These are phyloP conservation scores for Cucumis melo DNA, from an alignment of 306 rosid genomes.

Conservation along the genomic window DNA sequence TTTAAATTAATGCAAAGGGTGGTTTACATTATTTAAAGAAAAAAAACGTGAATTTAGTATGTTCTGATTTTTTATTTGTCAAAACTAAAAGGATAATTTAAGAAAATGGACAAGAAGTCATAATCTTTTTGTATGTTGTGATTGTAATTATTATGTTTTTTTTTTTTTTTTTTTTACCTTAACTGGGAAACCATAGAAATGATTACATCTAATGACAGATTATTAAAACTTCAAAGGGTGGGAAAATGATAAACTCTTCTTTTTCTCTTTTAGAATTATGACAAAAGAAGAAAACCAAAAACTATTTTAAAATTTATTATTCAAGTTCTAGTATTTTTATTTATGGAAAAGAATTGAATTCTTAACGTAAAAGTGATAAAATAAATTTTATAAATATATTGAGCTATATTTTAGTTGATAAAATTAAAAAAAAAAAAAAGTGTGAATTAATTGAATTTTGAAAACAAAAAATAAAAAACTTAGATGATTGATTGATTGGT, in stretches of 20 bases:
- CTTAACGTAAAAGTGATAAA: no score
- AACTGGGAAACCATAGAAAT: neutral
- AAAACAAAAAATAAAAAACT: neutral
- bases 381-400: no score
- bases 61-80: no score
- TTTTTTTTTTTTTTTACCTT: neutral
- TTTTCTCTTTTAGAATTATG: neutral
- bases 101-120: neutral
- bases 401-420: no score
- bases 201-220: slow-evolving; percentile 2
- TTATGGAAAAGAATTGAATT: no score
- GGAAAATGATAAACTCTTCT: neutral
- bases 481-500: neutral
- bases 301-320: no score
- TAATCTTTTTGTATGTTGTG: neutral
- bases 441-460: neutral
- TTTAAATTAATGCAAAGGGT: no score
- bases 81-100: no score
- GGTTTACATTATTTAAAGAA: no score
- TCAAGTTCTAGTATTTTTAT: no score
- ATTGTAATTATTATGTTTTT: neutral
- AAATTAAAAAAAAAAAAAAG: neutral
- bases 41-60: no score
- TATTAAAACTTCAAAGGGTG: slow-evolving; percentile 13
- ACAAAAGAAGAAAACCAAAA: no score